Percentiles rank a stretch among this genome's conserved stretches.
Evolutionary conservation across 2,329 filamentous ascomycete genomes (phyloP).

Genomic region (Fusarium albosuccineum): DNA sequence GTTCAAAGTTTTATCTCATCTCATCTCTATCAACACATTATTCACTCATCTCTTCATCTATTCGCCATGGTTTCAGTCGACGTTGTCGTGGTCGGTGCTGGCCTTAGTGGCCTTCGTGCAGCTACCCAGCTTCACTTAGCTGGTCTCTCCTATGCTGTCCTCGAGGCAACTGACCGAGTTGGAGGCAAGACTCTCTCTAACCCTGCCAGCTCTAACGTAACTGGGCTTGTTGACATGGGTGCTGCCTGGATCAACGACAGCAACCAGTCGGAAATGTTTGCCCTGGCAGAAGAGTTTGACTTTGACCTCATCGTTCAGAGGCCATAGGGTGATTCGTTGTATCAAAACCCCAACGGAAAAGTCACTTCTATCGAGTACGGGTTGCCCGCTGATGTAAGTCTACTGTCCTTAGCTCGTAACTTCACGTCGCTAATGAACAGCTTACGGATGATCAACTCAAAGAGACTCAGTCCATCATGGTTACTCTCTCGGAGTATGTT

Average conservation of each 20-base stretch:
- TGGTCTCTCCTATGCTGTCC: constrained; percentile 54
- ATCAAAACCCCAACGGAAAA: neutral
- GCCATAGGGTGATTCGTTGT: neutral
- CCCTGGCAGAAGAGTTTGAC: constrained; percentile 8
- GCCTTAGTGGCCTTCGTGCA: constrained; percentile 52
- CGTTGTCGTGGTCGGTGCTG: constrained; percentile 7
- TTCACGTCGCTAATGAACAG: neutral
- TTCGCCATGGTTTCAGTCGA: neutral
- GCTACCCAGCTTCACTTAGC: constrained; percentile 48
- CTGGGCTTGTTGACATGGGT: constrained; percentile 15
- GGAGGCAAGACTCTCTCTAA: constrained; percentile 56
- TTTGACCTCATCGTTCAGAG: constrained; percentile 15
- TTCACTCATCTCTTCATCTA: neutral
- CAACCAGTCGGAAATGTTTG: constrained; percentile 21
- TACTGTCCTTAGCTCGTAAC: accelerated
- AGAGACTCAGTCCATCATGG: neutral
- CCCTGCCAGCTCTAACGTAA: accelerated
- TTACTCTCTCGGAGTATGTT: neutral
- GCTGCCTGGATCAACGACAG: constrained; percentile 35
- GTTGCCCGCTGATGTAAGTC: neutral
- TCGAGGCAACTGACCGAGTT: constrained; percentile 61
- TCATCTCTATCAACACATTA: neutral
- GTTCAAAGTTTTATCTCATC: too few species aligned
- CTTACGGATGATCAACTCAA: neutral
- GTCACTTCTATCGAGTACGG: neutral